Percentiles rank a stretch among this genome's conserved stretches.
These are phyloP conservation scores for Coprinellus micaceus DNA, from an alignment of 768 basidiomycete genomes.

Conservation along the genomic window DNA sequence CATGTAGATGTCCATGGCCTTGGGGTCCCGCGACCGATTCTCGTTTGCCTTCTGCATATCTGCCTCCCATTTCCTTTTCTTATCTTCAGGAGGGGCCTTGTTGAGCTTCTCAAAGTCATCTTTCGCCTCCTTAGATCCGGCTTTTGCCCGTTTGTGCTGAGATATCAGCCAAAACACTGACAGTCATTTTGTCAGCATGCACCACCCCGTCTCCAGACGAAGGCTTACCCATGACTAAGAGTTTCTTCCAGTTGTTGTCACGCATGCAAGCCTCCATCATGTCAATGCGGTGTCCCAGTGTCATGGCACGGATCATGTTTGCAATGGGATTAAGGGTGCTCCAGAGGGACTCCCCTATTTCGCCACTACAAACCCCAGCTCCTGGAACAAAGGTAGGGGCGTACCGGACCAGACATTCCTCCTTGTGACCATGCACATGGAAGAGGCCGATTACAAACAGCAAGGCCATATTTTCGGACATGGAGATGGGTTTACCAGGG, in stretches of 20 bases:
- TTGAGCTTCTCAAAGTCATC: not conserved
- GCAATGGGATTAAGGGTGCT: constrained; percentile 11
- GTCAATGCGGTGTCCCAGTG: constrained; percentile 13
- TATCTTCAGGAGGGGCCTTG: not conserved
- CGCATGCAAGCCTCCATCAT: constrained; percentile 17
- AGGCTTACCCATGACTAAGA: not conserved
- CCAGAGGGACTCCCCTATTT: constrained; percentile 20
- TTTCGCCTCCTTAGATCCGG: not conserved
- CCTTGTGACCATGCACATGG: not conserved
- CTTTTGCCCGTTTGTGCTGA: not conserved
- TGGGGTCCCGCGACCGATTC: not conserved
- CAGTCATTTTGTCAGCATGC: not conserved
- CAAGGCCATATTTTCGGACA: not conserved
- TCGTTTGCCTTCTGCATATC: not conserved
- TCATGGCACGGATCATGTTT: not conserved
- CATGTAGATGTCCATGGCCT: not conserved
- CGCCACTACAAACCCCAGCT: constrained; percentile 4
- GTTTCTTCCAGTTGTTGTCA: constrained; percentile 12
- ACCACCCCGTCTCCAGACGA: not conserved
- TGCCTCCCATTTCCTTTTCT: not conserved
- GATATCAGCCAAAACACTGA: not conserved
- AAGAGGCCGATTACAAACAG: constrained; percentile 7
- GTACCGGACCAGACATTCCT: not conserved
- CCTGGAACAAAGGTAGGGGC: not conserved
- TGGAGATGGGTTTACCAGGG: not conserved